Evolutionary conservation across 1,139 yeast genomes (phyloP), one percentile per base, ranked within the genome.

Genomic region (Lodderomyces pseudojiufengensis): DNA sequence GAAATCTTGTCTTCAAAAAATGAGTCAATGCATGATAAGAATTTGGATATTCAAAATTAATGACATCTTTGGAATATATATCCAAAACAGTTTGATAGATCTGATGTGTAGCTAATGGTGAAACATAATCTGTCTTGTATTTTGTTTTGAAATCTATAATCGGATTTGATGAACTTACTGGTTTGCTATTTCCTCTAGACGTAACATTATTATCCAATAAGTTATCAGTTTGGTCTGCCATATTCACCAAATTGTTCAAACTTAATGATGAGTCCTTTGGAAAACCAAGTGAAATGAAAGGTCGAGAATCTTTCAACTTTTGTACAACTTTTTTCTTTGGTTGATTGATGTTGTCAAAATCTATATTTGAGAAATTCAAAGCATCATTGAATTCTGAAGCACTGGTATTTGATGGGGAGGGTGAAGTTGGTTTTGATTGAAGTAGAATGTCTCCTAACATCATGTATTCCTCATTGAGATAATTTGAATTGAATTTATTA

Each of bases 41-140:
- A 47, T 68, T 70, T 5, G 85, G 85, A 46, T 82, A 81, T 51
- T 80, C 80, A 48, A 79, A 80, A 30, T 82, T 75, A 35, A 72
- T 69, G 31, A 74, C 66, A 31, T 70, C 61, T 43, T 70, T 71
- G 25, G 78, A 63, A 50, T 79, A 81, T 31, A 82, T 76, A 49
- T 81, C 88, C 44, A 76, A 77, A 0, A 84, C 84, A 1, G 75
- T 68, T 49, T 77, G 80, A 43, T 80, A 76, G 24, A 78, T 57
- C 48, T 79, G 80, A 43, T 83, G 74, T 37, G 80, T 65, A 9
- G 73, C 65, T 38, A 78, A 57, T 3, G 86, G 86, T 4, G 82
- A 65, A 3, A 74, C 65, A 49, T 76, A 76, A 20, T 50, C 55
- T 2, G 37, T 38, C 7, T 37, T 29, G 12, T 36, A 33, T 11